Evolutionary conservation across 441 rosid genomes (phyloP), one percentile per base, ranked within the genome.

Genomic region (Capsella rubella): DNA sequence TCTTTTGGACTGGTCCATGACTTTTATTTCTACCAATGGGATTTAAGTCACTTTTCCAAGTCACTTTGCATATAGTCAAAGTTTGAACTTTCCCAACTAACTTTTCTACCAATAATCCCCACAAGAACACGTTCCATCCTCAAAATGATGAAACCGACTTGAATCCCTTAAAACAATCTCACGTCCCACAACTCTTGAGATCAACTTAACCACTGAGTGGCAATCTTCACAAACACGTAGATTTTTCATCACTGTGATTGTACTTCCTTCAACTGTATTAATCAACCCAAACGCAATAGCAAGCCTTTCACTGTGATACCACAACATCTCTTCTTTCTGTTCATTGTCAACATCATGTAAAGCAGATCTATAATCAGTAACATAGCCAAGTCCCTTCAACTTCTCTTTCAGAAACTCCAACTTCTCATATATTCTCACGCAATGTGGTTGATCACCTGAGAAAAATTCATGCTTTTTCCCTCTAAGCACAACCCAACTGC

Each of bases 141-240:
- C 80, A 53, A 88, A 90, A 72, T 78, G 86, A 69, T 84, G 91
- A 82, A 90, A 88, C 28, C 84, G 68, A 50, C 71, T 72, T 0
- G 84, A 61, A 80, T 88, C 91, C 42, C 96, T 81, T 13, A 82
- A 79, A 59, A 88, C 70, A 64, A 84, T 84, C 76, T 82, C 83
- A 39, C 81, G 81, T 6, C 74, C 81, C 27, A 80, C 84, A 52
- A 87, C 74, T 28, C 64, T 78, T n/a, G 84, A 81, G 12, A 83
- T 82, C 25, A 84, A 79, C 78, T 87, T 84, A 49, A 88, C 76
- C 32, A 74, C 90, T 40, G 80, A 67, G 79, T 86, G 90, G 74
- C 90, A 87, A 72, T 89, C 95, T 67, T 86, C 89, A 72, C 95
- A 86, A 1, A 85, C 84, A 8, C 92, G 77, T 14, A 90, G 84